Percentiles rank a stretch among this genome's conserved stretches.
phyloP scores from a whole-genome alignment of 1,284 basidiomycete species.

The Rhizopogon parksii region DNA sequence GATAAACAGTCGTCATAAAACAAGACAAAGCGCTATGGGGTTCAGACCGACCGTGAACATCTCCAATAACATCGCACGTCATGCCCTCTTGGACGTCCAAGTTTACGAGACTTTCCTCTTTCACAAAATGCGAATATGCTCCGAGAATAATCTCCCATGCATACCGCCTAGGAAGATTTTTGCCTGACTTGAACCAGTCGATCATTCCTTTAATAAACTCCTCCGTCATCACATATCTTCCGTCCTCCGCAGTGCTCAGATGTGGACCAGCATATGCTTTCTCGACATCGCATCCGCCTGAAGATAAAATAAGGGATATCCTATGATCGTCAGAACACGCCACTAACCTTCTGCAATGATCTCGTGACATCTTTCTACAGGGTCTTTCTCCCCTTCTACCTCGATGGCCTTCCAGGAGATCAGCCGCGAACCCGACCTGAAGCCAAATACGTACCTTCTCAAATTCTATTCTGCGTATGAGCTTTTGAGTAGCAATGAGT shows the following conservation, averaged over 20 bases:
- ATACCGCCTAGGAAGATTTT: conserved; percentile 78
- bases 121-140: conserved; percentile 68
- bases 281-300: conserved; percentile 71
- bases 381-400: conserved; percentile 76
- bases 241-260: conserved; percentile 47
- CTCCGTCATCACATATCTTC: conserved; percentile 65
- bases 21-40: neutral
- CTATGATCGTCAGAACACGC: neutral
- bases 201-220: conserved; percentile 87
- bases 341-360: conserved; percentile 72
- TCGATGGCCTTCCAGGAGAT: conserved; percentile 69
- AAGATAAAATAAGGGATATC: conserved; percentile 6
- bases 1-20: conserved; percentile 3
- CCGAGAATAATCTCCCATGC: conserved; percentile 96
- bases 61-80: conserved; percentile 87
- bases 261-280: conserved; percentile 62
- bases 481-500: conserved; percentile 84
- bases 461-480: conserved; percentile 80
- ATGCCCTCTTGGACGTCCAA: conserved; percentile 72
- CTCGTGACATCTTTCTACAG: conserved; percentile 65
- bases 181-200: conserved; percentile 87
- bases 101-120: conserved; percentile 81
- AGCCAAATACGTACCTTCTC: conserved; percentile 58
- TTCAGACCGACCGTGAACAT: conserved; percentile 67
- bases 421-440: neutral